These are phyloP conservation scores for Sporobolomyces pararoseus DNA, from an alignment of 768 basidiomycete species.

Conservation along the genomic window DNA sequence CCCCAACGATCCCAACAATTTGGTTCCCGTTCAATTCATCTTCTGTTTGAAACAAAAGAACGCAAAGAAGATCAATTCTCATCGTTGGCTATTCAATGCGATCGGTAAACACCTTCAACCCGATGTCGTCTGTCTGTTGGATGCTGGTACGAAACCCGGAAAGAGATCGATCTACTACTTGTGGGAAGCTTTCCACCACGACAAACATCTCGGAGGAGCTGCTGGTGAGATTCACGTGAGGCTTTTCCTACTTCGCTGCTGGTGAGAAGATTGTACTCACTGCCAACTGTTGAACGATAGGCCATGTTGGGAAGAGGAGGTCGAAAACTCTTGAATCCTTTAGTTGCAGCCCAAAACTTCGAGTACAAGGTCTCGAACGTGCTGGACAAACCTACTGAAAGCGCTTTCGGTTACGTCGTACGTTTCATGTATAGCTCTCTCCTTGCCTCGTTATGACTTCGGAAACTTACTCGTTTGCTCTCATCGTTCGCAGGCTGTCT, in stretches of 20 bases:
- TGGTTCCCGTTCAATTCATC: conserved; percentile 61
- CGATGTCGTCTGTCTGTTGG: conserved; percentile 84
- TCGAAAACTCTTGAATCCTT: conserved; percentile 81
- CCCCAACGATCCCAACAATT: conserved; percentile 80
- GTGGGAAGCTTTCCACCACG: conserved; percentile 70
- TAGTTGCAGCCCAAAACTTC: conserved; percentile 85
- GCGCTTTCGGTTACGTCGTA: conserved; percentile 75
- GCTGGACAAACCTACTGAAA: conserved; percentile 89
- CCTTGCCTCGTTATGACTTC: not conserved
- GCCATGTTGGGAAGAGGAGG: conserved; percentile 89
- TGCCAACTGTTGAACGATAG: too few species aligned
- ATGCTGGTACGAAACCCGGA: conserved; percentile 94
- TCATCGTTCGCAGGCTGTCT: conserved; percentile 56
- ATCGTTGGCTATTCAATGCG: conserved; percentile 96
- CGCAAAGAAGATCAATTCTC: conserved; percentile 94
- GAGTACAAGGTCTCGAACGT: conserved; percentile 94
- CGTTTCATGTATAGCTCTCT: not conserved
- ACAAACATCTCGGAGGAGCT: conserved; percentile 44
- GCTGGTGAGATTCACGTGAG: conserved; percentile 47
- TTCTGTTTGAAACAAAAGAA: conserved; percentile 59
- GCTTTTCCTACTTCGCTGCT: not conserved
- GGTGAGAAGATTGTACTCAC: too few species aligned
- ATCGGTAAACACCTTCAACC: conserved; percentile 62
- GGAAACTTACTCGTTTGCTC: too few species aligned
- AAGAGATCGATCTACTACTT: conserved; percentile 93